phyloP scores from a whole-genome alignment of 768 basidiomycete species.

The Rhodotorula diobovata region DNA sequence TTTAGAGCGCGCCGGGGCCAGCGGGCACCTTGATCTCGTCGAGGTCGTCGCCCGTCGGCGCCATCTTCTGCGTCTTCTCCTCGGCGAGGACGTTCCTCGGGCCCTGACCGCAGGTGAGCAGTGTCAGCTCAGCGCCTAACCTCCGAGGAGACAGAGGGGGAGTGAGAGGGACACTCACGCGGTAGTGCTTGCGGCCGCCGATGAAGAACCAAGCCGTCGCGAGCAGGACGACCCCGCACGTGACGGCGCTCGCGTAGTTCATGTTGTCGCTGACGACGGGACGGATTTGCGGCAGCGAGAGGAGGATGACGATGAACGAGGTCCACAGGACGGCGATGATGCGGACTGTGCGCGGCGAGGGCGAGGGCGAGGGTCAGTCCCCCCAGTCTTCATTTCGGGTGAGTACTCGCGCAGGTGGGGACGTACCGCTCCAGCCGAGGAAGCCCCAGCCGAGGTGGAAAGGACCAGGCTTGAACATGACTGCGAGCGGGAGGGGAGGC shows the following conservation, averaged over 20 bases:
- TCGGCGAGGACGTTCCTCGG: constrained; percentile 25
- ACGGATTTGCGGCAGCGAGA: constrained; percentile 37
- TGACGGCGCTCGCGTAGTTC: constrained; percentile 39
- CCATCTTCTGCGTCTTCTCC: constrained; percentile 4
- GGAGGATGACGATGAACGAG: constrained; percentile 45
- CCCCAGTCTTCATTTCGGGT: too few relatives aligned
- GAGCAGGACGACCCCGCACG: constrained; percentile 44
- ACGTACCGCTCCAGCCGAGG: constrained; percentile 29
- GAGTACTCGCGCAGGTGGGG: too few relatives aligned
- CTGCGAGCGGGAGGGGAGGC: constrained; percentile 1
- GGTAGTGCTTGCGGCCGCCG: constrained; percentile 45
- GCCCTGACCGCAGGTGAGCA: neutral
- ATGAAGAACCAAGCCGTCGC: constrained; percentile 44
- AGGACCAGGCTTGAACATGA: constrained; percentile 44
- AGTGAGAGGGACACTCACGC: constrained; percentile 32
- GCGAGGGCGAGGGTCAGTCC: neutral
- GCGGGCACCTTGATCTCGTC: neutral
- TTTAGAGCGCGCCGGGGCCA: too few relatives aligned
- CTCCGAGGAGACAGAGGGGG: neutral
- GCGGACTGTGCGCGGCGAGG: constrained; percentile 1
- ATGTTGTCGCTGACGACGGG: constrained; percentile 29
- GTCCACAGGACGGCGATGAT: constrained; percentile 41
- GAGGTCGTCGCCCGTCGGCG: constrained; percentile 18
- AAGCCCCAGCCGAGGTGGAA: constrained; percentile 44
- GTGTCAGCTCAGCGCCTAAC: neutral